Percentiles rank a stretch among this genome's conserved stretches.
These are phyloP conservation scores for Colletotrichum karsti DNA, from an alignment of 2,329 filamentous ascomycete species.

Conservation along the genomic window DNA sequence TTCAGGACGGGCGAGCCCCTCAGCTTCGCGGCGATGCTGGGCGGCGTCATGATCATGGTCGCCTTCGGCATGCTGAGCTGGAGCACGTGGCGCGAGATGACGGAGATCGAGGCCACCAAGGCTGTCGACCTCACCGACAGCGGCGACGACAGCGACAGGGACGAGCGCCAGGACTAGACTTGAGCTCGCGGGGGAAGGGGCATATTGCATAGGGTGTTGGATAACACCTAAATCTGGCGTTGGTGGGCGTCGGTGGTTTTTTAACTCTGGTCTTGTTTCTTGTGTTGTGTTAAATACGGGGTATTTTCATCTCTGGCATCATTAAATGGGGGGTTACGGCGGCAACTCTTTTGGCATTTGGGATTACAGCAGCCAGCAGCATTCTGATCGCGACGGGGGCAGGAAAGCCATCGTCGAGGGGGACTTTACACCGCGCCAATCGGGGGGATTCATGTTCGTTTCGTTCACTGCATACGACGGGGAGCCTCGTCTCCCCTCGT, in stretches of 20 bases:
- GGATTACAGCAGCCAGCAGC: constrained; percentile 14
- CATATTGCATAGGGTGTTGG: constrained; percentile 19
- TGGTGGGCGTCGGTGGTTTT: constrained; percentile 3
- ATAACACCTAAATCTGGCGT: constrained; percentile 18
- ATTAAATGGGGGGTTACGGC: background rate
- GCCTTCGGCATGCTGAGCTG: constrained; percentile 90
- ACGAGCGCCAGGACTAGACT: constrained; percentile 41
- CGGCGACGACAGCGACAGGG: constrained; percentile 55
- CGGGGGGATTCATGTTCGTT: background rate
- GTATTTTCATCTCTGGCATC: constrained; percentile 14
- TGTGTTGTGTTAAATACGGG: constrained; percentile 4
- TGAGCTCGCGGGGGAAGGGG: too few species aligned
- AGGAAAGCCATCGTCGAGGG: background rate
- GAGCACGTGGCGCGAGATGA: constrained; percentile 94
- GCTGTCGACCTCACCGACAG: constrained; percentile 52
- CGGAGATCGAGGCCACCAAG: constrained; percentile 77
- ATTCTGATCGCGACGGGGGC: background rate
- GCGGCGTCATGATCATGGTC: constrained; percentile 86
- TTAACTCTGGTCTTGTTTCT: background rate
- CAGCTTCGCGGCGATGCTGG: constrained; percentile 77
- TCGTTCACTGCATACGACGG: background rate
- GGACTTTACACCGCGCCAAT: background rate
- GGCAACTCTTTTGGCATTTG: background rate
- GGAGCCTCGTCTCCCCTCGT: background rate
- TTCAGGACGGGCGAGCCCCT: constrained; percentile 81